Base-by-base conservation (phyloP, 2,329 filamentous ascomycete species). In the Calycina marina region DNA sequence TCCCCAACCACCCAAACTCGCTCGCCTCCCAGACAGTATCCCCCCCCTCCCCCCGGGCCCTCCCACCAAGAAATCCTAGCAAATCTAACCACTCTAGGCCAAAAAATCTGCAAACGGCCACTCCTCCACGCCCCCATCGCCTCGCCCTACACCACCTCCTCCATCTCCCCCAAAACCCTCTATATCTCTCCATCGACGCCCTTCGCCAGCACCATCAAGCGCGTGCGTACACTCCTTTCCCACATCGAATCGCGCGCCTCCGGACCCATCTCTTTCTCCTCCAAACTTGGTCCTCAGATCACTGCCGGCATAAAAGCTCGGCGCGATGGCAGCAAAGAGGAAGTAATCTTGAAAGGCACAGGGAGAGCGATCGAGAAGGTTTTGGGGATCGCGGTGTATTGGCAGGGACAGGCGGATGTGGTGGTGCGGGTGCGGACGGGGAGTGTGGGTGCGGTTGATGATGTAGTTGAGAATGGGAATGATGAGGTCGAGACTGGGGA, bases 371-470 rank as follows among this genome's bases (percentile, higher is more conserved):
- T 54, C 16, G 43, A 50, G 38, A 51, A 45, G 28, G 38, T 45
- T 4, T 24, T 53, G 10, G 31, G 34, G 13, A 14, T 53, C 4
- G 49, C 45, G 10, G 28, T 42, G n/a, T 51, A 36, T 36, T 51
- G 47, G 29, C 37, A 42, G 30, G 32, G 31, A 6, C 36, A 51
- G 34, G 46, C 41, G 12, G 48, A 42, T 20, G 42, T 50, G n/a
- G 31, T 30, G 13, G 48, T 54, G 6, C 34, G 29, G 24, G 14
- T 53, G 5, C 38, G 44, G 37, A 54, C 51, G 25, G 46, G 43
- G 20, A 49, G 46, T 42, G 45, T 52, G 9, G 51, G 50, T 14
- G 45, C 51, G 22, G 40, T 54, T 18, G 51, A 54, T 45, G 51
- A 53, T 46, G 39, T 54, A 14, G 41, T 51, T 20, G 24, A 35